A percentile compares a stretch with the other conserved stretches of the same genome.
Conservation (phyloP, 2,329 filamentous ascomycete genomes). For the Colletotrichum viniferum region DNA sequence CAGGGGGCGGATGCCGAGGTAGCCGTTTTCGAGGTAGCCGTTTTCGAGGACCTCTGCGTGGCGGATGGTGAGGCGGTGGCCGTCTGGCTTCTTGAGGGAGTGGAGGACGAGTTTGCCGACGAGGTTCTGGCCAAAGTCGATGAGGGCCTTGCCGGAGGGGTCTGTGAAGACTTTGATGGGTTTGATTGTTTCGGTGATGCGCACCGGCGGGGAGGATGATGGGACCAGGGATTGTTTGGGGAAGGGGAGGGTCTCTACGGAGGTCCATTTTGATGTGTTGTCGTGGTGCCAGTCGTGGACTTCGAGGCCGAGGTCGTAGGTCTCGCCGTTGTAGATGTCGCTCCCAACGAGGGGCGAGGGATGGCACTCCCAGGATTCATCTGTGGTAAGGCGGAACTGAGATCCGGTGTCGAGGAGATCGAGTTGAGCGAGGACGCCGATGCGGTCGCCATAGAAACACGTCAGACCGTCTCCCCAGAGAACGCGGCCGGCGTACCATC, state of each 20-base stretch:
- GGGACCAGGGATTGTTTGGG: constrained; percentile 38
- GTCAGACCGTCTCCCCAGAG: constrained; percentile 10
- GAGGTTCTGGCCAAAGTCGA: constrained; percentile 65
- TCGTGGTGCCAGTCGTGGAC: constrained; percentile 28
- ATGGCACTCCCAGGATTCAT: constrained; percentile 40
- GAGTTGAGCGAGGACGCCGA: constrained; percentile 43
- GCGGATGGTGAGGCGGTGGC: constrained; percentile 46
- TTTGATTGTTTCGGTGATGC: constrained; percentile 34
- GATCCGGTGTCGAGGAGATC: constrained; percentile 35
- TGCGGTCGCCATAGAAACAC: constrained; percentile 41
- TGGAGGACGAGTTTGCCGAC: constrained; percentile 52
- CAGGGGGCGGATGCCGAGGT: constrained; percentile 45
- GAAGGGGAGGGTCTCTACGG: constrained; percentile 32
- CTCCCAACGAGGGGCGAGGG: constrained; percentile 36
- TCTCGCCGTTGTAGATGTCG: constrained; percentile 60
- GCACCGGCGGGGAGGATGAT: constrained; percentile 48
- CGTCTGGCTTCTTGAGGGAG: constrained; percentile 31
- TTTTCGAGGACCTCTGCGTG: constrained; percentile 63
- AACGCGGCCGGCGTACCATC: constrained; percentile 49
- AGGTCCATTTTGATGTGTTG: constrained; percentile 28
- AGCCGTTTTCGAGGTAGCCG: constrained; percentile 51
- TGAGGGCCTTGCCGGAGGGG: constrained; percentile 45
- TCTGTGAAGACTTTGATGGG: constrained; percentile 33
- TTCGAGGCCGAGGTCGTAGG: constrained; percentile 44
- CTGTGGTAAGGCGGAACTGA: constrained; percentile 33